A percentile compares a stretch with the other conserved stretches of the same genome.
phyloP scores from a whole-genome alignment of 495 filamentous ascomycete genomes.

The Daldinia grandis region DNA sequence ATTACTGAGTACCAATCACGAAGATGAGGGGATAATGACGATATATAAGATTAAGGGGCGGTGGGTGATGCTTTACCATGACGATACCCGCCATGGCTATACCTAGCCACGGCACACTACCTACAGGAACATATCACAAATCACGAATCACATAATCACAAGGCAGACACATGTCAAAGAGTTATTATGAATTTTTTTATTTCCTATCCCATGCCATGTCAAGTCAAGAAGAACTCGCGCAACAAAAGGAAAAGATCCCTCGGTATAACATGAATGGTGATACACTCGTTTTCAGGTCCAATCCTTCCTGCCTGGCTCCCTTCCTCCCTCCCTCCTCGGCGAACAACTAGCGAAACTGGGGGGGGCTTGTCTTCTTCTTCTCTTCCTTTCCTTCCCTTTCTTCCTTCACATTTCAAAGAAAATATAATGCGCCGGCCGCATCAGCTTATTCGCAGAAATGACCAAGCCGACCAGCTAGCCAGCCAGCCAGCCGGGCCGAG shows the following conservation, averaged over 20 bases:
- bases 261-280: conserved; percentile 38
- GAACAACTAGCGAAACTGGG: background rate
- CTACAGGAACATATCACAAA: conserved; percentile 2
- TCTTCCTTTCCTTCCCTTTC: background rate
- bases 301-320: conserved; percentile 3
- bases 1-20: background rate
- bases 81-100: conserved; percentile 45
- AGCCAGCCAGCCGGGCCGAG: conserved; percentile 17
- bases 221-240: conserved; percentile 38
- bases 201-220: conserved; percentile 46
- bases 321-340: conserved; percentile 1
- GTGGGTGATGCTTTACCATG: conserved; percentile 8
- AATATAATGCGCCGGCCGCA: conserved; percentile 9
- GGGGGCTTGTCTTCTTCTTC: background rate
- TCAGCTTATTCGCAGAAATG: conserved; percentile 8
- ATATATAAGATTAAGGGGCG: conserved; percentile 1
- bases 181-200: conserved; percentile 44
- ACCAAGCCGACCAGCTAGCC: background rate
- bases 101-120: conserved; percentile 21
- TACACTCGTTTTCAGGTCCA: conserved; percentile 41
- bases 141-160: conserved; percentile 4
- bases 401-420: background rate
- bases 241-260: conserved; percentile 40
- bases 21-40: background rate
- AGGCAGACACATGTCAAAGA: background rate